phyloP scores from a whole-genome alignment of 345 rosid genomes.

The Gossypium sturtianum region DNA sequence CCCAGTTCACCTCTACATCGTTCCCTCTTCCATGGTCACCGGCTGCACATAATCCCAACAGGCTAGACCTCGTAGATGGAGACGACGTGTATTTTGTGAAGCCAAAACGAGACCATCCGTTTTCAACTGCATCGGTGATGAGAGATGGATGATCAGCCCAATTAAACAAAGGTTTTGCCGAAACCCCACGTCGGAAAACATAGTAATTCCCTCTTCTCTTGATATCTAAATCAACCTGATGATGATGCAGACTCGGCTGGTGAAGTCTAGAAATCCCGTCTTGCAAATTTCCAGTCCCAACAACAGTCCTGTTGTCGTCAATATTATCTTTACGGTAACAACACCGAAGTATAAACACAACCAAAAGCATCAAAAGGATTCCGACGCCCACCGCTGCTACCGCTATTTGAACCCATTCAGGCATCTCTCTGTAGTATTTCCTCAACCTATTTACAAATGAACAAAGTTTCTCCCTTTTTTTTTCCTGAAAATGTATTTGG shows the following conservation, averaged over 20 bases:
- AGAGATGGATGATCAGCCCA: slow-evolving; percentile 81
- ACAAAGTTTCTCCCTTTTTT: not conserved
- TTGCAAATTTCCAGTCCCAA: slow-evolving; percentile 29
- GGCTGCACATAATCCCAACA: slow-evolving; percentile 51
- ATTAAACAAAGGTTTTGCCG: slow-evolving; percentile 41
- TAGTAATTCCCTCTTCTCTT: slow-evolving; percentile 41
- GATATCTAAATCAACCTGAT: slow-evolving; percentile 11
- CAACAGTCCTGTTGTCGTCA: not conserved
- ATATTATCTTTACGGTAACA: slow-evolving; percentile 22
- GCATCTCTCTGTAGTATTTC: slow-evolving; percentile 29
- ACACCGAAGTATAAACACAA: slow-evolving; percentile 40
- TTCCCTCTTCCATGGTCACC: slow-evolving; percentile 38
- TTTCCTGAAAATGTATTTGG: not conserved
- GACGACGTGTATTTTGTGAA: slow-evolving; percentile 42
- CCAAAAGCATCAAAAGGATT: slow-evolving; percentile 23
- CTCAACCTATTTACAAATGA: not conserved
- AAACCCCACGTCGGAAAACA: slow-evolving; percentile 40
- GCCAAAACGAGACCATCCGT: slow-evolving; percentile 86
- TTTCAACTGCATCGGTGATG: slow-evolving; percentile 66
- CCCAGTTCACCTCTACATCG: slow-evolving; percentile 69
- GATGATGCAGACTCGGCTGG: slow-evolving; percentile 17
- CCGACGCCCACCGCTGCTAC: slow-evolving; percentile 27
- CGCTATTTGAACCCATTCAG: slow-evolving; percentile 28
- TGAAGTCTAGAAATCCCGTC: slow-evolving; percentile 59
- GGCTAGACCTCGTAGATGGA: slow-evolving; percentile 31